Conservation (phyloP, 2,329 filamentous ascomycete genomes). For the Penicillium sp. region DNA sequence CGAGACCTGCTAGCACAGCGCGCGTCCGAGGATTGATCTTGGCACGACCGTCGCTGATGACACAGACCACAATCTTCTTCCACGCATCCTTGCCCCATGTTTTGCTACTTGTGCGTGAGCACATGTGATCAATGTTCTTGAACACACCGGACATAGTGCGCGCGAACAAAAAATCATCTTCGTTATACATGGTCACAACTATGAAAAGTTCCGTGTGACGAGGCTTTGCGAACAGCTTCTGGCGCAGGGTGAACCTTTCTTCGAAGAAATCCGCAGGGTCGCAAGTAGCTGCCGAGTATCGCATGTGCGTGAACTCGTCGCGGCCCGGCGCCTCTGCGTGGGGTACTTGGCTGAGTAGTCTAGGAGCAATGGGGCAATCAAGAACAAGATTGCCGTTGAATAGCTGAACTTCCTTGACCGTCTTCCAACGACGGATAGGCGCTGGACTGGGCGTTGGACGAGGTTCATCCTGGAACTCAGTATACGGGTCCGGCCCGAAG, state of each 20-base stretch:
- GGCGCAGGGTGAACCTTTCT: slow-evolving; percentile 85
- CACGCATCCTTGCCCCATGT: slow-evolving; percentile 98
- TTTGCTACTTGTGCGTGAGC: slow-evolving; percentile 85
- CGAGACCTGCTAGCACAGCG: slow-evolving; percentile 85
- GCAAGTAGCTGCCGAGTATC: slow-evolving; percentile 92
- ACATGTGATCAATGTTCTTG: slow-evolving; percentile 99
- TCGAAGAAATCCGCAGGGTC: slow-evolving; percentile 86
- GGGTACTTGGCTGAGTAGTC: slow-evolving; percentile 79
- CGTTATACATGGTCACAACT: slow-evolving; percentile 98
- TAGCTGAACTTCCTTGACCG: slow-evolving; percentile 95
- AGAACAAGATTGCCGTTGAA: slow-evolving; percentile 96
- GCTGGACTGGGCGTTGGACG: slow-evolving; percentile 52
- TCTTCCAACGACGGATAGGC: slow-evolving; percentile 88
- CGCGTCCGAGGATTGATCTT: slow-evolving; percentile 94
- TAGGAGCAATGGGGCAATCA: slow-evolving; percentile 91
- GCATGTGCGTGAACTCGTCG: slow-evolving; percentile 74
- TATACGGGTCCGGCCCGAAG: slow-evolving; percentile 63
- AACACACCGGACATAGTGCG: slow-evolving; percentile 95
- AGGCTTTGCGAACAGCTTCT: slow-evolving; percentile 87
- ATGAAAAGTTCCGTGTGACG: slow-evolving; percentile 94
- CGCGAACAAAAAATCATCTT: slow-evolving; percentile 93
- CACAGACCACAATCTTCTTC: slow-evolving; percentile 99
- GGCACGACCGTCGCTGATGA: slow-evolving; percentile 93
- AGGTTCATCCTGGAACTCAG: slow-evolving; percentile 45
- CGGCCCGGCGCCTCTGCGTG: slow-evolving; percentile 77